Evolutionary conservation across 1,139 yeast genomes (phyloP), one percentile per base, ranked within the genome.

Genomic region (Saccharomyces hybrid): DNA sequence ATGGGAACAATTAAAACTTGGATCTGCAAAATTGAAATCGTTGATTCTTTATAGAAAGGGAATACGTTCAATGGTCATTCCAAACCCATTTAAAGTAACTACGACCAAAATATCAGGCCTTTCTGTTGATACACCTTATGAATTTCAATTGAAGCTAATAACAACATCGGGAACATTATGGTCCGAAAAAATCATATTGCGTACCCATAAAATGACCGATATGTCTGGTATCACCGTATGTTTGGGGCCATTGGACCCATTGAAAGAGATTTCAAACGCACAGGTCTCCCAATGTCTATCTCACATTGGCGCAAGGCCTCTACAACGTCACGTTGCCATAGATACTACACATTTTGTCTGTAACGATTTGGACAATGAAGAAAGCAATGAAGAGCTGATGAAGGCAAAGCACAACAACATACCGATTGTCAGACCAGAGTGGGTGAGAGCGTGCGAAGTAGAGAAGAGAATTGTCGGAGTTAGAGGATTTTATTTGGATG

Each of bases 141-240:
- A 79, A 49, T 93, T 93, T 71, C 91, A 86, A 65, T 78, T 93
- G 64, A 81, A 84, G 61, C 76, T 93, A 67, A 86, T 84, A 58
- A 91, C 99, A 5, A 85, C 96, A 1, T 96, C 98, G 0, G 99
- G 99, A 14, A 78, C 79, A 19, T 88, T 79, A 66, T 76, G 76
- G 67, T 87, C 96, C 5, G 86, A 89, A 47, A 73, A 74, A 34
- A 71, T 93, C 46, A 80, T 79, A 53, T 82, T 91, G 11, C 84
- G 81, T 56, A 93, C 99, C 6, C 98, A 91, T 70, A 91, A 90
- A 68, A 91, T 93, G 97, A 91, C 97, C 0, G 97, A 93, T 70
- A 77, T 95, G 64, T 80, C 90, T 1, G 99, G 99, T 57, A 89
- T 93, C 57, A 89, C 95, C 1, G 87, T 89, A 2, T 93, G 99